Evolutionary conservation across 2,329 filamentous ascomycete genomes (phyloP).

Genomic region (Trichophyton simii): DNA sequence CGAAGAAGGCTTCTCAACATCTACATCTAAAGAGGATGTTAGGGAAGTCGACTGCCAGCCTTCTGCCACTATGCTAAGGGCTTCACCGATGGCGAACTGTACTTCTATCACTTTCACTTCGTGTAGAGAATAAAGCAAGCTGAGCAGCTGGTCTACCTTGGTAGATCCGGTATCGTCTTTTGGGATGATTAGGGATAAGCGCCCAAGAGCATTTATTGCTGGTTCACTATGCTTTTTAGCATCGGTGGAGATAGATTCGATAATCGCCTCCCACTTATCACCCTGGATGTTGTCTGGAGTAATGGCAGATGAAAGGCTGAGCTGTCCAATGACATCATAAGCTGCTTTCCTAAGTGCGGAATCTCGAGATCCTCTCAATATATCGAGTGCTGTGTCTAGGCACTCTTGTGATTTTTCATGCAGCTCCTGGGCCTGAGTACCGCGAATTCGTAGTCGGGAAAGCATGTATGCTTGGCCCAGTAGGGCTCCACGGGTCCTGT

Average conservation of each 20-base stretch:
- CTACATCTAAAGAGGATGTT: constrained; percentile 62
- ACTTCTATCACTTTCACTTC: constrained; percentile 77
- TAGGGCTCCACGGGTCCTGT: constrained; percentile 49
- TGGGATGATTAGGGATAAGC: constrained; percentile 49
- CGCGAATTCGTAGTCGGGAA: constrained; percentile 44
- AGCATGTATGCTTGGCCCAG: constrained; percentile 46
- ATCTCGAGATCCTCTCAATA: constrained; percentile 45
- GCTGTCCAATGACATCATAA: constrained; percentile 47
- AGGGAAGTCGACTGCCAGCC: constrained; percentile 78
- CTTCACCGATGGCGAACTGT: constrained; percentile 83
- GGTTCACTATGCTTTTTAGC: constrained; percentile 71
- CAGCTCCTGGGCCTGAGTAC: constrained; percentile 20
- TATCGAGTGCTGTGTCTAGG: constrained; percentile 36
- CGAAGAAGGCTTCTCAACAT: constrained; percentile 38
- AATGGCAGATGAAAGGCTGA: constrained; percentile 47
- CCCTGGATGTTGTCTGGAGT: constrained; percentile 21
- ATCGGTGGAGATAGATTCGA: constrained; percentile 51
- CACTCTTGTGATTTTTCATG: constrained; percentile 32
- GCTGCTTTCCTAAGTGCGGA: constrained; percentile 45
- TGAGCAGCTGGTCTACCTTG: constrained; percentile 42
- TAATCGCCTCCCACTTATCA: constrained; percentile 35
- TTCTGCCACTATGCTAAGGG: constrained; percentile 61
- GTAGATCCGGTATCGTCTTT: constrained; percentile 23
- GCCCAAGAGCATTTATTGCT: constrained; percentile 68
- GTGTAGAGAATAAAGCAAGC: constrained; percentile 61